These are phyloP conservation scores for Aspergillus sp. DNA, from an alignment of 2,329 filamentous ascomycete species.

Conservation along the genomic window DNA sequence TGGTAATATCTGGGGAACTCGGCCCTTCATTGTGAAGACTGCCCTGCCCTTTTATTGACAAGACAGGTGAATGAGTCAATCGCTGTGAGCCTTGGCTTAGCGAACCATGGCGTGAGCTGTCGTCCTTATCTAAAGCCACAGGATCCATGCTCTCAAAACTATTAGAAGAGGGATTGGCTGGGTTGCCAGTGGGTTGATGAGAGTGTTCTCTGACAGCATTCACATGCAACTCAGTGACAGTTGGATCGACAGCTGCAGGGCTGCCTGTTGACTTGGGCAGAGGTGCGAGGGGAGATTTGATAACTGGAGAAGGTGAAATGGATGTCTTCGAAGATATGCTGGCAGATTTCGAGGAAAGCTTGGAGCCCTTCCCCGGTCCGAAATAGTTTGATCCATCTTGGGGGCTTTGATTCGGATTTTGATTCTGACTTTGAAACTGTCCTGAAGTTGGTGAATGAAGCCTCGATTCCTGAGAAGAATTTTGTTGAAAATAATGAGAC, in stretches of 20 bases:
- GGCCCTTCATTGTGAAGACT: conserved; percentile 20
- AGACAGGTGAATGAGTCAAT: conserved; percentile 26
- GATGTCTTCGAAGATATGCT: conserved; percentile 38
- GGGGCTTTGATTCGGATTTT: no score
- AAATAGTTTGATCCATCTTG: conserved; percentile 20
- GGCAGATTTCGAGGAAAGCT: conserved; percentile 33
- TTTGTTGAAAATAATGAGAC: conserved; percentile 17
- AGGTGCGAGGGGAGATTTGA: conserved; percentile 32
- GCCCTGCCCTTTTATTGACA: conserved; percentile 23
- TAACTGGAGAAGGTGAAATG: conserved; percentile 26
- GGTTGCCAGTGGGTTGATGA: conserved; percentile 23
- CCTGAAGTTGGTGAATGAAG: conserved; percentile 29
- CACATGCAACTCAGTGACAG: conserved; percentile 39
- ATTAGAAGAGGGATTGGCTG: conserved; percentile 23
- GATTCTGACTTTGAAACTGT: conserved; percentile 17
- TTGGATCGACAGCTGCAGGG: conserved; percentile 35
- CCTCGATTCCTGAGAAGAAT: conserved; percentile 30
- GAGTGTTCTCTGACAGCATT: conserved; percentile 26
- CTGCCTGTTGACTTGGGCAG: conserved; percentile 26
- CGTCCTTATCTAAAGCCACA: conserved; percentile 21
- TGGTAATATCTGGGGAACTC: conserved; percentile 13
- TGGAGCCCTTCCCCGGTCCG: conserved; percentile 25
- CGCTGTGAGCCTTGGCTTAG: conserved; percentile 25
- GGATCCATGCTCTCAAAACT: conserved; percentile 23
- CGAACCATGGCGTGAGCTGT: conserved; percentile 20